A percentile compares a stretch with the other conserved stretches of the same genome.
These are phyloP conservation scores for Jacaranda copaia DNA, from an alignment of 257 asterid genomes.

Conservation along the genomic window DNA sequence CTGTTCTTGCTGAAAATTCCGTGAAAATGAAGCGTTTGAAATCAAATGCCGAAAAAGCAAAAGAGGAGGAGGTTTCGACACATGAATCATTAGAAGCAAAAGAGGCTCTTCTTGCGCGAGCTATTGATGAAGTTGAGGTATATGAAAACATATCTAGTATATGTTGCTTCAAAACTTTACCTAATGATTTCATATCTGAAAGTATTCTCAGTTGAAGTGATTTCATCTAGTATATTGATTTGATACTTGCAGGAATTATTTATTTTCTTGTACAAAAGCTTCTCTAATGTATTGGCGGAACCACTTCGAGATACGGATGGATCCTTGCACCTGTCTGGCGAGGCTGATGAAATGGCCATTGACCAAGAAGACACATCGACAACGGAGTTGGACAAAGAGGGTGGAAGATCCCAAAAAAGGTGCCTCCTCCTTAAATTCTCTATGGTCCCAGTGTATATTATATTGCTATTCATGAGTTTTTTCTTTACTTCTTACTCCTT, in stretches of 20 bases:
- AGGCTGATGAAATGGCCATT: conserved; percentile 79
- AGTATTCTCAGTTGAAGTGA: conserved; percentile 10
- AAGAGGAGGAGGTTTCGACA: conserved; percentile 68
- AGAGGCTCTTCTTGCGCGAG: conserved; percentile 88
- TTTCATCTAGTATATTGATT: conserved; percentile 17
- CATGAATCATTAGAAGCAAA: conserved; percentile 89
- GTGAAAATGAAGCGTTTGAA: conserved; percentile 87
- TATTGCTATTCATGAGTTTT: background rate
- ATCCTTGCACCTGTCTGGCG: conserved; percentile 51
- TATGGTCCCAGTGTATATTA: conserved; percentile 2
- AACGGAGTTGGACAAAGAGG: conserved; percentile 78
- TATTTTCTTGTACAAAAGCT: conserved; percentile 75
- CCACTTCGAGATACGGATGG: conserved; percentile 84
- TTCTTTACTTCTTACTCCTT: background rate
- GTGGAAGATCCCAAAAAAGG: conserved; percentile 68
- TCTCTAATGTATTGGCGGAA: conserved; percentile 68
- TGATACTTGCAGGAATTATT: conserved; percentile 67
- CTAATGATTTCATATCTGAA: background rate
- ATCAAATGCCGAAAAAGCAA: conserved; percentile 70
- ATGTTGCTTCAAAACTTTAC: conserved; percentile 22
- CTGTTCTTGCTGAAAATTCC: conserved; percentile 92
- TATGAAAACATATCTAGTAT: background rate
- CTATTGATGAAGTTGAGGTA: conserved; percentile 89
- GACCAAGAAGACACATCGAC: conserved; percentile 75
- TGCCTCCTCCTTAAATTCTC: conserved; percentile 29